Base-by-base conservation (phyloP, 345 rosid species). In the Aquilaria yunnanensis region DNA sequence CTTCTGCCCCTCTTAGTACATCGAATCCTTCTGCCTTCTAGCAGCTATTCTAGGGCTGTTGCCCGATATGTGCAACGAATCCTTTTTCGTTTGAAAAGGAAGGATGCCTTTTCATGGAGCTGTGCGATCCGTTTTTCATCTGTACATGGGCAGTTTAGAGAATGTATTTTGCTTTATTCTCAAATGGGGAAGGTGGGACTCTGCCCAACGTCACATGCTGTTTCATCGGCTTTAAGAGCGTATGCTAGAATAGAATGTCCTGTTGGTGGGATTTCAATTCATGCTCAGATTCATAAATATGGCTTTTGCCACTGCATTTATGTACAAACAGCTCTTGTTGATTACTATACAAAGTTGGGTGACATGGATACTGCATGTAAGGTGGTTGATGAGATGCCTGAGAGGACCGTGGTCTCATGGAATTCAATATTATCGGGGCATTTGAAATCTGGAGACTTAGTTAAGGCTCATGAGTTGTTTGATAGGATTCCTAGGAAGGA, bases 321-420 rank as follows among this genome's bases (percentile, higher is more conserved):
- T 71, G 90, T 80, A n/a, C 84, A 82, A 70, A 82, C 90, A 2
- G 84, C 87, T 57, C 77, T 87, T 6, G 78, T 87, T 54, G 95
- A 84, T 79, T 66, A 87, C 11, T 85, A 85, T 68, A 68, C 80
- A 1, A 85, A 81, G 60, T 66, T 81, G 12, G 85, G 88, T 47
- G 75, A 69, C 43, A 67, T 83, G 75, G 73, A 65, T 49, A 69
- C 66, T 62, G 92, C 92, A 0, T 71, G 61, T 62, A 82, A 61
- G 72, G 88, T 73, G 32, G 87, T 83, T 72, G 78, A 72, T 66
- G 83, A 79, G 16, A 77, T 72, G 70, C 65, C 66, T 31, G 71
- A 65, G 37, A 87, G 78, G 60, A 85, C 82, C 60, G 83, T 76
- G 29, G 87, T 90, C 64, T 78, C 90, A 0, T 87, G 96, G 96